Base-by-base conservation (phyloP, 495 filamentous ascomycete genomes). In the Extremus antarcticus region DNA sequence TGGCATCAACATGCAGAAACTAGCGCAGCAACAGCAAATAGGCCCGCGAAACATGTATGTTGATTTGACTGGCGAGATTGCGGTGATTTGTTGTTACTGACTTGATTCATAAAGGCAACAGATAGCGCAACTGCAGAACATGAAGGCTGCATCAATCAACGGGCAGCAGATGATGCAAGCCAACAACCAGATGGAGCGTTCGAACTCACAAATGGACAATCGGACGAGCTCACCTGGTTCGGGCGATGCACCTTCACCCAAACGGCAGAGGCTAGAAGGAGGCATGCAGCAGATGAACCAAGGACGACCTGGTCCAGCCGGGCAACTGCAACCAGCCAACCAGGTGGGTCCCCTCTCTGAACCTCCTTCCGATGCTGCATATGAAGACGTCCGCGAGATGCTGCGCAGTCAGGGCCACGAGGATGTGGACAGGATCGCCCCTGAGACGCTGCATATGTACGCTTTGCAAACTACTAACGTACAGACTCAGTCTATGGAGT, bases 201-300 rank as follows among this genome's bases (percentile, higher is more conserved):
- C 90, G 49, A 85, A 86, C 48, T 88, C 88, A 7, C 86, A 86
- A 47, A 87, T 94, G 73, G 89, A 95, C 53, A 87, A 95, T 53
- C 29, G 29, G 13, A 88, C 88, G 71, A 87, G 84, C 70, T 23
- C 85, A 85, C 57, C 95, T 88, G 35, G 89, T 88, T 64, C 79
- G 24, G 91, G 95, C 41, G 94, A 94, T 63, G 88, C 88, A 25
- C 86, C 89, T 4, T 96, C 92, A 21, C 91, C 92, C 51, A 98
- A 98, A 72, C 77, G 92, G 63, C 85, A 83, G n/a, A 87, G 91
- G 38, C 76, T 96, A 39, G 92, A 95, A 55, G 78, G 78, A 58
- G 87, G 86, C 63, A 81, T 82, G 54, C 85, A 83, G 61, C 81
- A 80, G 47, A 85, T 94, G 75, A 84, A 85, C 68, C 83, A 80